Conservation (phyloP, 1,284 basidiomycete genomes). For the Ustilago loliicola region DNA sequence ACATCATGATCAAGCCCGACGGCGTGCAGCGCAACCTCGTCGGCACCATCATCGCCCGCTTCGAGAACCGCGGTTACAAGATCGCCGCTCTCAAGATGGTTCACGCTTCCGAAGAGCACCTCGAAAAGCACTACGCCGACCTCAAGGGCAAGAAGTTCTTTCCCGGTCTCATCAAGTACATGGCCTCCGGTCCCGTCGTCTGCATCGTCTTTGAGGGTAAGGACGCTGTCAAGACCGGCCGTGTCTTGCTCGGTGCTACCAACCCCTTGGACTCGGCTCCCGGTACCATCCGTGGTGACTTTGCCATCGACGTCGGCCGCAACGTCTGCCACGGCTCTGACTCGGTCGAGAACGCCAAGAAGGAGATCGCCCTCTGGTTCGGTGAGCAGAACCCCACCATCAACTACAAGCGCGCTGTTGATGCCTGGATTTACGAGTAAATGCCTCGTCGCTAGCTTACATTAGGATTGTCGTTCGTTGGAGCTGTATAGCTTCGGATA, state of each 20-base stretch:
- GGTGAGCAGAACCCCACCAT: slow-evolving; percentile 67
- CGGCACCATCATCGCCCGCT: slow-evolving; percentile 69
- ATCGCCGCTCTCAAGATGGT: slow-evolving; percentile 69
- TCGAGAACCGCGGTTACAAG: slow-evolving; percentile 68
- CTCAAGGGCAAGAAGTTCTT: slow-evolving; percentile 71
- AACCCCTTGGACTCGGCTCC: slow-evolving; percentile 92
- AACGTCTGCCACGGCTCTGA: slow-evolving; percentile 82
- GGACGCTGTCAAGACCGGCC: slow-evolving; percentile 76
- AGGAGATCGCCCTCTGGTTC: slow-evolving; percentile 70
- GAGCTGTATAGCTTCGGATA: not conserved
- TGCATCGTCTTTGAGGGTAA: slow-evolving; percentile 98
- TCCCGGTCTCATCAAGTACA: slow-evolving; percentile 70
- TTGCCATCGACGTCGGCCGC: slow-evolving; percentile 84
- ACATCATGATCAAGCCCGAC: slow-evolving; percentile 70
- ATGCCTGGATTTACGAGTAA: slow-evolving; percentile 70
- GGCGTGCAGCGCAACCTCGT: slow-evolving; percentile 68
- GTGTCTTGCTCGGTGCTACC: slow-evolving; percentile 94
- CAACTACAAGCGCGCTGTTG: slow-evolving; percentile 63
- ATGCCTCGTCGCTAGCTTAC: not conserved
- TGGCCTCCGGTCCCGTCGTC: slow-evolving; percentile 94
- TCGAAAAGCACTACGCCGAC: slow-evolving; percentile 70
- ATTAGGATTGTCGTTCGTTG: not conserved
- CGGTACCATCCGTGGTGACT: slow-evolving; percentile 65
- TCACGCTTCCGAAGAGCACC: slow-evolving; percentile 67
- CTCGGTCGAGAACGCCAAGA: slow-evolving; percentile 70